These are phyloP conservation scores for Didymella exigua DNA, from an alignment of 2,329 filamentous ascomycete species.

Conservation along the genomic window DNA sequence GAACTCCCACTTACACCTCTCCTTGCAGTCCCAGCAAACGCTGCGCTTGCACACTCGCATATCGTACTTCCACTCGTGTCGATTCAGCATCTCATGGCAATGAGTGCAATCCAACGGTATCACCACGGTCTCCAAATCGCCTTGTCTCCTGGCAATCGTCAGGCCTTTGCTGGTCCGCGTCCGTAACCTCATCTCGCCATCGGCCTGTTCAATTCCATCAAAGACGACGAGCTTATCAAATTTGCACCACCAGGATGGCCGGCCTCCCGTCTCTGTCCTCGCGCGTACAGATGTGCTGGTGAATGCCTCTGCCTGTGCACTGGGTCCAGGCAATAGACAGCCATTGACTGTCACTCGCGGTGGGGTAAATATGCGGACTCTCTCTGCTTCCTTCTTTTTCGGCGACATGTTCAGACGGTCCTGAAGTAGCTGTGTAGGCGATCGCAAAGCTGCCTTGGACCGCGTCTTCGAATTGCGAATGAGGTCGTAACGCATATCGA, in stretches of 20 bases:
- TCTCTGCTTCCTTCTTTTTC: conserved; percentile 23
- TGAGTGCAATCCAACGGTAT: conserved; percentile 41
- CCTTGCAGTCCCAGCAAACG: conserved; percentile 44
- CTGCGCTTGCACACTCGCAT: conserved; percentile 40
- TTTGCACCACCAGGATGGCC: conserved; percentile 46
- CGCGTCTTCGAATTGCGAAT: conserved; percentile 41
- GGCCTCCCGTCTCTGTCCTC: conserved; percentile 25
- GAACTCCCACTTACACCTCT: conserved; percentile 42
- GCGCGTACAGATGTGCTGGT: conserved; percentile 37
- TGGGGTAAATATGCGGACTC: conserved; percentile 33
- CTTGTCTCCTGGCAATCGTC: conserved; percentile 35
- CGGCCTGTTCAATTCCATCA: conserved; percentile 31
- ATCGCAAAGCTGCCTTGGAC: conserved; percentile 37
- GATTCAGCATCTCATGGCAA: conserved; percentile 43
- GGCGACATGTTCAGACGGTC: conserved; percentile 37
- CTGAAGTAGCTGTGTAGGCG: conserved; percentile 39
- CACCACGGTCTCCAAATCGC: conserved; percentile 38
- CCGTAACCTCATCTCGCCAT: conserved; percentile 21
- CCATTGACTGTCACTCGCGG: conserved; percentile 34
- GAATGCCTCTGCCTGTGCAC: conserved; percentile 28
- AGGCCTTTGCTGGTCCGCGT: conserved; percentile 42
- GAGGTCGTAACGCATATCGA: conserved; percentile 38
- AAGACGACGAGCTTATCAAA: conserved; percentile 43
- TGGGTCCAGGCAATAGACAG: conserved; percentile 39
- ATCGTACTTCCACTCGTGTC: conserved; percentile 45